These are phyloP conservation scores for Annona cherimola DNA, from an alignment of 164 flowering plant species.

Conservation along the genomic window DNA sequence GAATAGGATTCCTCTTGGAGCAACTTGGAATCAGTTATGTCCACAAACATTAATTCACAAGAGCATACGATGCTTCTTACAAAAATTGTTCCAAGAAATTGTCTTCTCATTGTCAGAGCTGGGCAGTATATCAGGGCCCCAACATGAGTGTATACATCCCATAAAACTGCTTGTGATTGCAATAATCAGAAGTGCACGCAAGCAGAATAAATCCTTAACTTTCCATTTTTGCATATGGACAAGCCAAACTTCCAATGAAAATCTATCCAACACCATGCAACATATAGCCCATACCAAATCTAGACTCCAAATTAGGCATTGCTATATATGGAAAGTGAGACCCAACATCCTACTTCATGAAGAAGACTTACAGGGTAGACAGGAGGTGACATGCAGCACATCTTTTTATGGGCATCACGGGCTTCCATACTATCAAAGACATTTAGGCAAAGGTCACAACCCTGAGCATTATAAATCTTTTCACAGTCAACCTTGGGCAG, in stretches of 20 bases:
- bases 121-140: too few relatives aligned
- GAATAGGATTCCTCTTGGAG: background rate
- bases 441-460: slow-evolving; percentile 62
- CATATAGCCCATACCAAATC: background rate
- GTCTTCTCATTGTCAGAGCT: too few relatives aligned
- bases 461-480: slow-evolving; percentile 34
- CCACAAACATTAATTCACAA: background rate
- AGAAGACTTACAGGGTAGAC: slow-evolving; percentile 41
- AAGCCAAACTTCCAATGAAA: background rate
- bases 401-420: slow-evolving; percentile 37
- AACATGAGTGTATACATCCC: too few relatives aligned
- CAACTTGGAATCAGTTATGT: background rate
- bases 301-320: background rate
- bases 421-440: slow-evolving; percentile 37
- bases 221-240: background rate
- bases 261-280: background rate
- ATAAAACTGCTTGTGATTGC: too few relatives aligned
- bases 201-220: background rate
- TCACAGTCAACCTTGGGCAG: slow-evolving; percentile 44
- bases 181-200: too few relatives aligned
- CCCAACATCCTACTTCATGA: background rate
- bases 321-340: background rate
- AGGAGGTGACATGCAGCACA: slow-evolving; percentile 39
- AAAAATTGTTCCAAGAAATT: too few relatives aligned
- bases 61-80: too few relatives aligned